These are phyloP conservation scores for Sporodiniella umbellata DNA, from an alignment of 371 early-diverging fungal genomes.

Conservation along the genomic window DNA sequence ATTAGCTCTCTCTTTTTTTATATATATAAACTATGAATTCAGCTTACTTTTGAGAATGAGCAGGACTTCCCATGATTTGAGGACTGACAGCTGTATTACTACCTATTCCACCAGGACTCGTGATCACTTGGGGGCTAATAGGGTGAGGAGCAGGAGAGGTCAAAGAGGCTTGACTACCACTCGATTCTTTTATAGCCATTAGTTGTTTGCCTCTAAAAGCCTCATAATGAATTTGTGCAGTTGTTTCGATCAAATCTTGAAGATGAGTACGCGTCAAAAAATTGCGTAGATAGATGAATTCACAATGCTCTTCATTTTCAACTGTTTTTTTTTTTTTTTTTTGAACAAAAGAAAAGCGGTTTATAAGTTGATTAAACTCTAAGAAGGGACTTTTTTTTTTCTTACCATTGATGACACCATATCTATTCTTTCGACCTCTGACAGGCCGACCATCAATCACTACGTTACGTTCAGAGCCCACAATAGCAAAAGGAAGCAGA, in stretches of 20 bases:
- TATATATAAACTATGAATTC: neutral
- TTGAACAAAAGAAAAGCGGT: neutral
- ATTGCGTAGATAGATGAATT: slow-evolving; percentile 80
- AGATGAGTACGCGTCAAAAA: slow-evolving; percentile 84
- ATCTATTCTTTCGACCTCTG: slow-evolving; percentile 68
- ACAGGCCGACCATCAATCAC: slow-evolving; percentile 80
- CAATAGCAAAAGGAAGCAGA: slow-evolving; percentile 82
- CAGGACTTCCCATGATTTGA: slow-evolving; percentile 32
- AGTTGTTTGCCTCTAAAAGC: slow-evolving; percentile 89
- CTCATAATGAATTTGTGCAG: slow-evolving; percentile 85
- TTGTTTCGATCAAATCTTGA: slow-evolving; percentile 85
- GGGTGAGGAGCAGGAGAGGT: slow-evolving; percentile 11
- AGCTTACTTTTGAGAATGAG: slow-evolving; percentile 35
- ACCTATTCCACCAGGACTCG: slow-evolving; percentile 8
- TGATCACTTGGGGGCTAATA: neutral
- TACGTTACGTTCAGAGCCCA: slow-evolving; percentile 81
- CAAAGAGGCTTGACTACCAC: slow-evolving; percentile 21
- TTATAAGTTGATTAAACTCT: no score
- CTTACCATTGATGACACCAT: slow-evolving; percentile 57
- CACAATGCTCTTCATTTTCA: slow-evolving; percentile 73
- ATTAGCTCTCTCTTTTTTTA: neutral
- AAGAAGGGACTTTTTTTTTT: no score
- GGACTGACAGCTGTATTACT: slow-evolving; percentile 14
- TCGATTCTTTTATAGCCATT: slow-evolving; percentile 75
- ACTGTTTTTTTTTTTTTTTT: slow-evolving; percentile 34